A percentile compares a stretch with the other conserved stretches of the same genome.
Conservation (phyloP, 2,329 filamentous ascomycete species). For the Tympanopsis confertula region DNA sequence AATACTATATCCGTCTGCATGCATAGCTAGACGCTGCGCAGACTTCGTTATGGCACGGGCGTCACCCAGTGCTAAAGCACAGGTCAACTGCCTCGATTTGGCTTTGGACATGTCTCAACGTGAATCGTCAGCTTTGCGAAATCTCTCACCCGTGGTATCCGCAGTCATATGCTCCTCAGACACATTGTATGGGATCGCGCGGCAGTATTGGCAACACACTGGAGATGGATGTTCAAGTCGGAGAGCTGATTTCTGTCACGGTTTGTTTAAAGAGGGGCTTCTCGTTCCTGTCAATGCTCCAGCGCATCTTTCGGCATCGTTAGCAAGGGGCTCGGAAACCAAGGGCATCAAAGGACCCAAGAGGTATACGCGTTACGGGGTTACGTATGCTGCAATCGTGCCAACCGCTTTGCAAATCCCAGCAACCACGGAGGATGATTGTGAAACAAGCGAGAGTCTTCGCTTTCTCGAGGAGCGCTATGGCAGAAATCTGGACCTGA, state of each 20-base stretch:
- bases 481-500: conserved; percentile 76
- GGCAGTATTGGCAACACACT: conserved; percentile 93
- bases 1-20: conserved; percentile 70
- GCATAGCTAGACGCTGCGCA: conserved; percentile 60
- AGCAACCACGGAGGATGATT: too few species aligned
- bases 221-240: conserved; percentile 88
- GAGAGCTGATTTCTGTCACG: conserved; percentile 77
- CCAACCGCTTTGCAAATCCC: too few species aligned
- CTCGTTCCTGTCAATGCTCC: conserved; percentile 26
- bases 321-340: conserved; percentile 17
- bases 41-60: conserved; percentile 58
- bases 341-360: too few species aligned
- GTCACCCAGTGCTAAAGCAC: conserved; percentile 32
- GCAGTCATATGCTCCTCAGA: conserved; percentile 62
- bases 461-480: conserved; percentile 90
- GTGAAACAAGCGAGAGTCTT: conserved; percentile 54
- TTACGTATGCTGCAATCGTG: too few species aligned
- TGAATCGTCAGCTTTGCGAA: conserved; percentile 35
- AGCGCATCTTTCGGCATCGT: conserved; percentile 11
- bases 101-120: conserved; percentile 38
- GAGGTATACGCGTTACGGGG: too few species aligned
- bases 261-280: conserved; percentile 59
- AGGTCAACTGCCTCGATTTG: conserved; percentile 48
- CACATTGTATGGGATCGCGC: conserved; percentile 56
- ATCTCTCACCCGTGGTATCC: conserved; percentile 48